Base-by-base conservation (phyloP, 805 yeast species). In the Saccharomycopsis sp. region DNA sequence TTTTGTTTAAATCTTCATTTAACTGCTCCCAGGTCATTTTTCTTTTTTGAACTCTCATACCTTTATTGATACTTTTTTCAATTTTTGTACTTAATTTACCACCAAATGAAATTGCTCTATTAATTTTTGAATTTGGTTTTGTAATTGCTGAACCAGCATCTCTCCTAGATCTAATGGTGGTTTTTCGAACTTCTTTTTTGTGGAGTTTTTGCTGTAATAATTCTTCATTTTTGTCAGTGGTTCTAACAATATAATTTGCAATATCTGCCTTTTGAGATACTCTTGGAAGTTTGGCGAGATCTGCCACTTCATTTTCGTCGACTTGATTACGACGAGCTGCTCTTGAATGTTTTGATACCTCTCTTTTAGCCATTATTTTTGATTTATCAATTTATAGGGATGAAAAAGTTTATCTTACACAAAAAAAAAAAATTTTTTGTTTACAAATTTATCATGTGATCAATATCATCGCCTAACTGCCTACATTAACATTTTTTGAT, bases 211-310 rank as follows among this genome's bases (percentile, higher is more conserved):
- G 31, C 14, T 39, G 30, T 12, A 45, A 31, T 6, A 45, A 31
- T 23, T 45, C 39, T 26, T 45, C 49, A 21, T 45, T 45, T 30
- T 39, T 45, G 31, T 45, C 42, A 13, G 49, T 36, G 14, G 49
- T 45, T 38, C 49, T 34, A 13, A 45, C 49, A 21, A 45, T 31
- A 26, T 18, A 45, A 25, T 36, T 39, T 4, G 46, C 46, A 25
- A 45, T 31, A 17, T 45, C 49, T 28, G 34, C 26, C 31, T 45
- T 45, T 4, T 33, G 41, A 12, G 49, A 15, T 14, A 28, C 44
- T 13, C 46, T 20, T 12, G 49, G 49, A 14, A 45, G 40, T 33
- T 45, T 45, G 9, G 49, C 42, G 9, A 45, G 31, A 31, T 45
- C 49, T 27, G 49, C 47, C 3, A 33, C 40, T 31, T 42, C 49